A percentile compares a stretch with the other conserved stretches of the same genome.
Conservation (phyloP, 192 early-diverging fungal genomes). For the Entomortierella parvispora region DNA sequence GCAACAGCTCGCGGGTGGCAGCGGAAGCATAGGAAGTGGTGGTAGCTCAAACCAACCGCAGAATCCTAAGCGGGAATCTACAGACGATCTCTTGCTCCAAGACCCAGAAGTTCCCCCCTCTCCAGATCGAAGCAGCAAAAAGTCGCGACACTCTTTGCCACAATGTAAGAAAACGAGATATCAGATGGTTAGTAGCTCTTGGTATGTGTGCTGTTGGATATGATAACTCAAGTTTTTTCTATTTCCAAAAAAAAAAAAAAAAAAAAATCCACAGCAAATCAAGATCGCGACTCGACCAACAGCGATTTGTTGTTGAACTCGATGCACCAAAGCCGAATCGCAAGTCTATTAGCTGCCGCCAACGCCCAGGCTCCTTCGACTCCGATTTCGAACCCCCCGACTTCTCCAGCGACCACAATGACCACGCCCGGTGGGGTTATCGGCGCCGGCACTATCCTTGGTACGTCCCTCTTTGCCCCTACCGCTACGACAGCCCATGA, state of each 20-base stretch:
- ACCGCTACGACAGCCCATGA: neutral
- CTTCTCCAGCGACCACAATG: slow-evolving; percentile 33
- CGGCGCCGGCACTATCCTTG: neutral
- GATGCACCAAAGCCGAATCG: slow-evolving; percentile 12
- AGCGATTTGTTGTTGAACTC: slow-evolving; percentile 30
- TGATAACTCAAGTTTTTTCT: too few species aligned
- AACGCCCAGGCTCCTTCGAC: slow-evolving; percentile 8
- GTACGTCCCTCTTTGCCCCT: neutral
- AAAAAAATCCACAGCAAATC: too few species aligned
- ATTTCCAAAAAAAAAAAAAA: too few species aligned
- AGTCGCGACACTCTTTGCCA: slow-evolving; percentile 5
- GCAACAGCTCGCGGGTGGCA: slow-evolving; percentile 2
- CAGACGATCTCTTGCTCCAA: neutral
- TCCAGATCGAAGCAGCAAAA: slow-evolving; percentile 30
- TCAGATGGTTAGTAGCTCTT: too few species aligned
- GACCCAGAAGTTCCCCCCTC: slow-evolving; percentile 15
- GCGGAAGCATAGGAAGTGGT: neutral
- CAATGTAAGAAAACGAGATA: too few species aligned
- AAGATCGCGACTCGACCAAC: slow-evolving; percentile 15
- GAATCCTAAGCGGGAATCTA: too few species aligned
- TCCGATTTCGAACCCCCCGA: neutral
- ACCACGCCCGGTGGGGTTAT: slow-evolving; percentile 16
- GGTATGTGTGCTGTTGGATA: too few species aligned
- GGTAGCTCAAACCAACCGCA: too few species aligned
- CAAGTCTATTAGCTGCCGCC: slow-evolving; percentile 8